Conservation (phyloP, 176 grass and related monocot genomes). For the Triticum urartu region DNA sequence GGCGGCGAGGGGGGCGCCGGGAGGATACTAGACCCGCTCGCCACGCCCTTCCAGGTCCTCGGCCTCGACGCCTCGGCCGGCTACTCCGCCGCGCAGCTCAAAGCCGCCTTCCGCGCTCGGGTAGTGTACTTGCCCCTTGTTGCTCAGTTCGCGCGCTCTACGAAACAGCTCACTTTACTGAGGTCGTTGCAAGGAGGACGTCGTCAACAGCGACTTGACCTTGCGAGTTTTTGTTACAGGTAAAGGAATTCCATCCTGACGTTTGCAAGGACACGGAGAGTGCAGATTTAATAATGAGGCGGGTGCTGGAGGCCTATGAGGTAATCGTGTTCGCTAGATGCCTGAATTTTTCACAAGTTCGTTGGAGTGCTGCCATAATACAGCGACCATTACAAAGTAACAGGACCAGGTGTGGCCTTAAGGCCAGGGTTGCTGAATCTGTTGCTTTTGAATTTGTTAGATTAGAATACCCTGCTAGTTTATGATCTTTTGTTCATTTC, state of each 20-base stretch:
- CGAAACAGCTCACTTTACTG: too few relatives aligned
- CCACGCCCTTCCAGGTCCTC: constrained; percentile 52
- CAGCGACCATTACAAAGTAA: neutral
- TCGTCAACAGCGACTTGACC: neutral
- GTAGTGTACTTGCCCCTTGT: constrained; percentile 8
- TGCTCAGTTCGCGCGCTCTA: too few relatives aligned
- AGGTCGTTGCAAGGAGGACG: neutral
- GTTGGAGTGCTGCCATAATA: neutral
- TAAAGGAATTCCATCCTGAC: constrained; percentile 64
- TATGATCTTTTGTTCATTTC: neutral
- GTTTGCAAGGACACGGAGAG: constrained; percentile 46
- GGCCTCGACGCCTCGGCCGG: constrained; percentile 38
- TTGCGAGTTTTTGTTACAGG: constrained; percentile 30
- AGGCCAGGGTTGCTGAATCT: neutral
- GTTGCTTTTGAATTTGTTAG: neutral
- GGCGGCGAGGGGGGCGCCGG: constrained; percentile 5
- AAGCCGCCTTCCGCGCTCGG: constrained; percentile 57
- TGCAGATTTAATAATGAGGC: constrained; percentile 51
- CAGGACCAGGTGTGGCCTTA: neutral
- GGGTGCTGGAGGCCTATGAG: constrained; percentile 53
- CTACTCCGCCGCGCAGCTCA: constrained; percentile 50
- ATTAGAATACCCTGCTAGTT: neutral
- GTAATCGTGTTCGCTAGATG: constrained; percentile 19
- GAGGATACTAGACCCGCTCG: constrained; percentile 52
- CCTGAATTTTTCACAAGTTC: neutral